Evolutionary conservation across 1,139 yeast genomes (phyloP).

Genomic region (Yamadazyma atmosphaerica): DNA sequence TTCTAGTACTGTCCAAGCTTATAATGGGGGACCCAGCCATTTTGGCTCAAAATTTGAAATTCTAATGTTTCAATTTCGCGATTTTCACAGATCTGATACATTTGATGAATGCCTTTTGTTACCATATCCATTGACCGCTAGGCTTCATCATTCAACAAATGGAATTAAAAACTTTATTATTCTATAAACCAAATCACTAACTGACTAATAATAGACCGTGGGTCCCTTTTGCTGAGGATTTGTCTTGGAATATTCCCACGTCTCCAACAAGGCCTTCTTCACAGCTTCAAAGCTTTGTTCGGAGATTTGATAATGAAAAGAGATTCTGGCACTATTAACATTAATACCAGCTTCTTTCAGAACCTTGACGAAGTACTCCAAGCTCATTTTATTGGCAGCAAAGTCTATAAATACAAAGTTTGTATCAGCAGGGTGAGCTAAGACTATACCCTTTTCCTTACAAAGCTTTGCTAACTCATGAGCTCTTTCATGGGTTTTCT

Average conservation of each 20-base stretch:
- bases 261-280: constrained; percentile 59
- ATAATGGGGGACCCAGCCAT: too few relatives aligned
- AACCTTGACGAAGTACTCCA: constrained; percentile 52
- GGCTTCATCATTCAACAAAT: too few relatives aligned
- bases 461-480: constrained; percentile 65
- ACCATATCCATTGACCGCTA: too few relatives aligned
- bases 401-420: constrained; percentile 82
- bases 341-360: constrained; percentile 63
- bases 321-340: constrained; percentile 73
- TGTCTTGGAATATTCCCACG: constrained; percentile 44
- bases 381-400: constrained; percentile 58
- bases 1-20: neutral
- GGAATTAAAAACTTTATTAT: too few relatives aligned
- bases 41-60: too few relatives aligned
- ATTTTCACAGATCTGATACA: neutral
- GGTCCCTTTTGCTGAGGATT: constrained; percentile 18
- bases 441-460: constrained; percentile 42
- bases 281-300: constrained; percentile 65
- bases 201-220: neutral
- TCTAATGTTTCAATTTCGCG: neutral
- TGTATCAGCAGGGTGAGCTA: constrained; percentile 80
- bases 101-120: too few relatives aligned
- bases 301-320: constrained; percentile 81
- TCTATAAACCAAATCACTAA: constrained; percentile 1
- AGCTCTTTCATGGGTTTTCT: constrained; percentile 68